Conservation (phyloP, 352 stramenopile genomes). For the Phytophthora rubi region DNA sequence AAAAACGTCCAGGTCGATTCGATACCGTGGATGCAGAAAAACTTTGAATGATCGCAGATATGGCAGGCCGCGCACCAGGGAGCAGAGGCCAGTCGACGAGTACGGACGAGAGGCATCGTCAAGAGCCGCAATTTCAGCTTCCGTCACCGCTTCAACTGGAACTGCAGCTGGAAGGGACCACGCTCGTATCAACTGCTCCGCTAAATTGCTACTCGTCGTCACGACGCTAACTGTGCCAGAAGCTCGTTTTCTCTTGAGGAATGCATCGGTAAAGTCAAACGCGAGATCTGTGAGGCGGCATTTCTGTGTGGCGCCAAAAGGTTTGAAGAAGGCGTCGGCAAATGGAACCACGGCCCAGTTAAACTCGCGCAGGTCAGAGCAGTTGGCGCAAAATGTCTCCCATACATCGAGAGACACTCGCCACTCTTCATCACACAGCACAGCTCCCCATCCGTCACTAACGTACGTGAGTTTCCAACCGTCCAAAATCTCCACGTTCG, state of each 20-base stretch:
- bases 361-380: constrained; percentile 55
- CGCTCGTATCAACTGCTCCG: constrained; percentile 26
- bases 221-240: constrained; percentile 9
- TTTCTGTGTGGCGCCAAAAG: constrained; percentile 52
- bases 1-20: constrained; percentile 51
- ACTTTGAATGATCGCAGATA: constrained; percentile 46
- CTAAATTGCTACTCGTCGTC: constrained; percentile 18
- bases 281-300: constrained; percentile 43
- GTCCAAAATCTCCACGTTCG: constrained; percentile 61
- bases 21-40: constrained; percentile 40
- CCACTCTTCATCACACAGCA: constrained; percentile 64
- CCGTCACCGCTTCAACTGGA: constrained; percentile 13
- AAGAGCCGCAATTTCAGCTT: constrained; percentile 15
- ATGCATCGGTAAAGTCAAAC: constrained; percentile 48
- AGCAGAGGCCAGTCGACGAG: constrained; percentile 43
- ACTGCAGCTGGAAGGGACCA: constrained; percentile 21
- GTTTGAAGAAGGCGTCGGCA: constrained; percentile 51
- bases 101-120: constrained; percentile 31
- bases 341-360: constrained; percentile 67
- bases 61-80: constrained; percentile 39
- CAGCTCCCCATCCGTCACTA: constrained; percentile 51
- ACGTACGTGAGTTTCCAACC: constrained; percentile 66
- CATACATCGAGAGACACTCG: constrained; percentile 44
- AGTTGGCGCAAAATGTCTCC: constrained; percentile 49
- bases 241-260: constrained; percentile 26